phyloP scores from a whole-genome alignment of 1,139 yeast species.

The Yamadazyma oceani region DNA sequence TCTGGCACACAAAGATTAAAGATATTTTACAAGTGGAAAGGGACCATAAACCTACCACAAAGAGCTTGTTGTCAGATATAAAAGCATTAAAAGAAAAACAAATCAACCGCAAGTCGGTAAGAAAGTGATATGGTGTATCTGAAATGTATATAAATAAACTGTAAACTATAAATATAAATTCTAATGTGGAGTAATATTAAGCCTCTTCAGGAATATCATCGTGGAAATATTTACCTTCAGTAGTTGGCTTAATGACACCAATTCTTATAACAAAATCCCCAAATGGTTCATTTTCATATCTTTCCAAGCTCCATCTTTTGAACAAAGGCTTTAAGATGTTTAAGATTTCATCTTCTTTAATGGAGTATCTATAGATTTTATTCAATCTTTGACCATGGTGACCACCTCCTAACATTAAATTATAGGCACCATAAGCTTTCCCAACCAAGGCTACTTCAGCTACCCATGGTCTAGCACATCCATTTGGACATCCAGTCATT shows the following conservation, averaged over 20 bases:
- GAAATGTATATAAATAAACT: constrained; percentile 3
- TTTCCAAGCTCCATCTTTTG: constrained; percentile 91
- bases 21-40: constrained; percentile 47
- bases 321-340: constrained; percentile 77
- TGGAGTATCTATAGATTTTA: constrained; percentile 84
- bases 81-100: constrained; percentile 12
- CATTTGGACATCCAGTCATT: constrained; percentile 99
- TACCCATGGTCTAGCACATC: constrained; percentile 98
- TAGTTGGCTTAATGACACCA: constrained; percentile 84
- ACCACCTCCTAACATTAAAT: constrained; percentile 95
- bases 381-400: constrained; percentile 92
- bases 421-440: constrained; percentile 91
- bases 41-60: constrained; percentile 31
- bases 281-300: constrained; percentile 88
- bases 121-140: not conserved
- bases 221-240: constrained; percentile 92
- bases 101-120: constrained; percentile 6
- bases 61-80: constrained; percentile 31
- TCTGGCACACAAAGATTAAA: constrained; percentile 38
- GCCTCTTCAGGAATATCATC: constrained; percentile 88
- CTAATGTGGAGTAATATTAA: too few relatives aligned
- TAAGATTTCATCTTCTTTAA: constrained; percentile 87
- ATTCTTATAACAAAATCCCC: constrained; percentile 90
- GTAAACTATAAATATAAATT: too few relatives aligned
- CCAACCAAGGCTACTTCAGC: constrained; percentile 97